Evolutionary conservation across 2,329 filamentous ascomycete species (phyloP).

Genomic region (Fusarium chuoi): DNA sequence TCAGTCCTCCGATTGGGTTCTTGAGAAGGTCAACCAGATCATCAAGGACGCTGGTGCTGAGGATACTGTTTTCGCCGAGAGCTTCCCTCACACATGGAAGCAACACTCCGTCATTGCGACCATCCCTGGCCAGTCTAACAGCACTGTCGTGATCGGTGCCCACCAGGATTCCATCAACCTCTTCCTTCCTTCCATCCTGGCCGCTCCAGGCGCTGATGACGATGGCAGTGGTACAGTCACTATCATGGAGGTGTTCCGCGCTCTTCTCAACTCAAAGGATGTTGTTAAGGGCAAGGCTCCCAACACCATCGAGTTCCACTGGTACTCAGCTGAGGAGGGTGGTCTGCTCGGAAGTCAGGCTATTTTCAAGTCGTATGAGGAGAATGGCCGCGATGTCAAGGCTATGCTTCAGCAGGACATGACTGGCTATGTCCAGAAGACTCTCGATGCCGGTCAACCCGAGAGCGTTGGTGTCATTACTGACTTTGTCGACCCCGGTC

Average conservation of each 20-base stretch:
- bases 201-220: constrained; percentile 93
- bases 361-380: constrained; percentile 85
- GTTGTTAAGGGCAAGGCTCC: constrained; percentile 76
- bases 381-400: constrained; percentile 78
- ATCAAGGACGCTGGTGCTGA: constrained; percentile 77
- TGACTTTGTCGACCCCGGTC: constrained; percentile 83
- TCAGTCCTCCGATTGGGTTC: constrained; percentile 89
- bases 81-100: constrained; percentile 86
- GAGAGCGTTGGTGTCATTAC: constrained; percentile 94
- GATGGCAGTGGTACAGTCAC: constrained; percentile 94
- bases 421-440: constrained; percentile 89
- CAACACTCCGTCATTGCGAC: constrained; percentile 92
- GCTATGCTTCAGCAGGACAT: constrained; percentile 99
- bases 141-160: constrained; percentile 88
- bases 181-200: constrained; percentile 83
- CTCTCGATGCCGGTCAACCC: constrained; percentile 80
- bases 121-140: constrained; percentile 85
- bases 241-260: constrained; percentile 89
- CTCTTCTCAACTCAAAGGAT: constrained; percentile 77
- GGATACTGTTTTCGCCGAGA: constrained; percentile 73
- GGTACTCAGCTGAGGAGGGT: constrained; percentile 92
- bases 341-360: constrained; percentile 89
- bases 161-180: constrained; percentile 97
- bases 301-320: constrained; percentile 96
- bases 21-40: constrained; percentile 76